Base-by-base conservation (phyloP, 208 protist genomes). In the Trypanosomatidae sp. region DNA sequence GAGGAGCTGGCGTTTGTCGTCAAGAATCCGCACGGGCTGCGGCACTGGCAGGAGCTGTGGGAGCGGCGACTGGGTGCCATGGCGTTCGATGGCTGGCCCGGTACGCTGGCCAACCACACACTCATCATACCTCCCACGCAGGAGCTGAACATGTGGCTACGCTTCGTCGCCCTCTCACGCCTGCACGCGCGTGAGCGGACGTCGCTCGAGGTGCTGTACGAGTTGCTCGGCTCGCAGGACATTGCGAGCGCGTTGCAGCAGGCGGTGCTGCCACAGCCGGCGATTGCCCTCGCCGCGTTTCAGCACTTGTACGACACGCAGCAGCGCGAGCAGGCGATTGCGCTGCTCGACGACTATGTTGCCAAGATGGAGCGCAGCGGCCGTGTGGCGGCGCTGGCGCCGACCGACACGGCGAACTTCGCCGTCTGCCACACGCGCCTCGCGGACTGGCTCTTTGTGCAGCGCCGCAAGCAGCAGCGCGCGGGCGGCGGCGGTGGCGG, bases 1-100 rank as follows among this genome's bases (percentile, higher is more conserved):
- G 96, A 99, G 75, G 97, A 99, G 74, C 84, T 99, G 16, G 61
- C 71, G 0, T 62, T 85, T 22, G 84, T 98, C 5, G 55, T 66
- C 13, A 48, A 59, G 37, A 70, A 88, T 32, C 59, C 60, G 24
- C 63, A 82, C n/a, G 65, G 53, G n/a, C 50, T 81, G 6, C 43
- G 55, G 33, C 77, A 82, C 44, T 94, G 86, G 82, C 63, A 85
- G 38, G 71, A 89, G 38, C 61, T 94, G 39, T 94, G 86, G 82
- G 86, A 91, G 53, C 59, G 56, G 41, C 70, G 86, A 7, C 62
- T 94, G 11, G 51, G 33, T 19, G 74, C 91, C 41, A 92, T 90
- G 64, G 94, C 96, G 11, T 90, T 97, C 27, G 88, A 97, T 44
- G 86, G 92, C 30, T 99, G 97, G 97, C 89, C 97, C n/a, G 75